phyloP scores from a whole-genome alignment of 345 rosid species.

The Acer saccharum region DNA sequence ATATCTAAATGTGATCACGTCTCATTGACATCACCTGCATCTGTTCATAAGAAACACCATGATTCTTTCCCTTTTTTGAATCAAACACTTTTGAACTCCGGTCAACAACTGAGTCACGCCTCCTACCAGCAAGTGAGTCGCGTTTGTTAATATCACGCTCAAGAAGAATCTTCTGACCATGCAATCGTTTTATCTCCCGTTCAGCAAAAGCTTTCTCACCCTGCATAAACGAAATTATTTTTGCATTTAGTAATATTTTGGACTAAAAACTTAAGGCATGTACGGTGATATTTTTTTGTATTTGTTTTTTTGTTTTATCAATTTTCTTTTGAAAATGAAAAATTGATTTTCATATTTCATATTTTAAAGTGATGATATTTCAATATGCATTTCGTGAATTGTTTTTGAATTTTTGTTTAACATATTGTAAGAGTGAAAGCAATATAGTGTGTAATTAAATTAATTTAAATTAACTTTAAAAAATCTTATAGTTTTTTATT shows the following conservation, averaged over 20 bases:
- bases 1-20: background rate
- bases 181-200: slow-evolving; percentile 70
- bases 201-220: slow-evolving; percentile 89
- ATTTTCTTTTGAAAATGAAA: no score
- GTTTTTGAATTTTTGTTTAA: no score
- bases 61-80: slow-evolving; percentile 42
- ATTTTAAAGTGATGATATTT: no score
- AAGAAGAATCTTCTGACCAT: slow-evolving; percentile 72
- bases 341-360: no score
- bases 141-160: slow-evolving; percentile 84
- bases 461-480: no score
- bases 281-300: no score
- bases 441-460: no score
- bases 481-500: no score
- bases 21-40: slow-evolving; percentile 45
- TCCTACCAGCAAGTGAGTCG: slow-evolving; percentile 78
- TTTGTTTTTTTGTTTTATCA: no score
- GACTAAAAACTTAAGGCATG: background rate
- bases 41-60: slow-evolving; percentile 39
- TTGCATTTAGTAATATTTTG: background rate
- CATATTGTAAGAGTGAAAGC: no score
- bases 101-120: slow-evolving; percentile 66
- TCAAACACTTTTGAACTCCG: slow-evolving; percentile 49
- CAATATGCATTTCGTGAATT: no score
- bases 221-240: slow-evolving; percentile 35